phyloP scores from a whole-genome alignment of 306 rosid genomes.

The Sphenostylis stenocarpa region DNA sequence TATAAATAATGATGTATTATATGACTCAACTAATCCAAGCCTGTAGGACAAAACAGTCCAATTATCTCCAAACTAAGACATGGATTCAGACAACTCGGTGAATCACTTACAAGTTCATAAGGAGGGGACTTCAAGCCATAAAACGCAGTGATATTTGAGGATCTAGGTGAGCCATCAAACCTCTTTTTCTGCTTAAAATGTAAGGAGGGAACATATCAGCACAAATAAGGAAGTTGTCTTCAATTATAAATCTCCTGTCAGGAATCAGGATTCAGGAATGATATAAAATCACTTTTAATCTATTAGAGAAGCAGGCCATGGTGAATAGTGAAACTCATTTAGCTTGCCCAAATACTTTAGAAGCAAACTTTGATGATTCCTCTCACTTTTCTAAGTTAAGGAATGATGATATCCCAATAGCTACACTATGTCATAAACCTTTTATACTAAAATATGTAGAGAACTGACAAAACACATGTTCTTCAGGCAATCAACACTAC shows the following conservation, averaged over 20 bases:
- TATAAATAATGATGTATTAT: neutral
- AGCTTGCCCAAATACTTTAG: neutral
- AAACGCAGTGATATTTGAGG: slow-evolving; percentile 57
- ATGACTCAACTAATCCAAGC: slow-evolving; percentile 21
- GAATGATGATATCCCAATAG: slow-evolving; percentile 16
- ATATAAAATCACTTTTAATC: slow-evolving; percentile 13
- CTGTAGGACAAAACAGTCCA: slow-evolving; percentile 14
- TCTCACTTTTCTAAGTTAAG: neutral
- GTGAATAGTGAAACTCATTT: neutral
- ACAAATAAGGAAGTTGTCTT: neutral
- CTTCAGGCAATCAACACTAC: neutral
- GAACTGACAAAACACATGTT: neutral
- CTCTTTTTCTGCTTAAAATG: slow-evolving; percentile 47
- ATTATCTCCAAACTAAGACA: slow-evolving; percentile 21
- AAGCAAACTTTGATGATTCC: neutral
- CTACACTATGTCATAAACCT: neutral
- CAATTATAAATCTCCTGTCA: neutral
- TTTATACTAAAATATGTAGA: neutral
- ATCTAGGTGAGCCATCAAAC: slow-evolving; percentile 39
- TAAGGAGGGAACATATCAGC: slow-evolving; percentile 16
- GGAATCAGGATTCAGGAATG: slow-evolving; percentile 7
- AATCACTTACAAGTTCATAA: slow-evolving; percentile 70
- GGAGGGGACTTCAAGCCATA: slow-evolving; percentile 91
- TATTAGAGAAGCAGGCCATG: neutral
- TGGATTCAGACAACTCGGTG: slow-evolving; percentile 9